phyloP scores from a whole-genome alignment of 2,329 filamentous ascomycete species.

The Penicillium sp. region DNA sequence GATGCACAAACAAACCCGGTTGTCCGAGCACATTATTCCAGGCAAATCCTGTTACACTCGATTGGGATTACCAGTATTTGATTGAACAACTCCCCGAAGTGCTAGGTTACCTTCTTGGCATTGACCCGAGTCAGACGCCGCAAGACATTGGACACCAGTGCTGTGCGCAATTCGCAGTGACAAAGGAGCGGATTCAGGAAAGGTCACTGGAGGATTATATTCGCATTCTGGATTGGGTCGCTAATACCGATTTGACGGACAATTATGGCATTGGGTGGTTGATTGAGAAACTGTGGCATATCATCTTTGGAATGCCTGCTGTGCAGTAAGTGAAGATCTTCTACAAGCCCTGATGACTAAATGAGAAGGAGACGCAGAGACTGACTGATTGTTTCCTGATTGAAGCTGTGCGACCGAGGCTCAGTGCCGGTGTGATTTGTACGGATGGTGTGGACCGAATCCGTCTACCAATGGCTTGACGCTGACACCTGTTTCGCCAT shows the following conservation, averaged over 20 bases:
- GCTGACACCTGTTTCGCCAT: slow-evolving; percentile 1
- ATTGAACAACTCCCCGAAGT: neutral
- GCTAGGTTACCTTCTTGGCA: neutral
- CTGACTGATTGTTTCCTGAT: too few species aligned
- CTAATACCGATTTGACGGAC: slow-evolving; percentile 14
- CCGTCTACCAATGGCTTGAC: neutral
- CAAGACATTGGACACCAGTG: slow-evolving; percentile 28
- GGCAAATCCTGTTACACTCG: neutral
- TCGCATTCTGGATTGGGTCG: slow-evolving; percentile 29
- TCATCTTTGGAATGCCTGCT: slow-evolving; percentile 14
- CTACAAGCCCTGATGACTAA: neutral
- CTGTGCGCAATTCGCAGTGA: slow-evolving; percentile 33
- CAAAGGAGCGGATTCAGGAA: slow-evolving; percentile 24
- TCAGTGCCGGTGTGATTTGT: slow-evolving; percentile 14
- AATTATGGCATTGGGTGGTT: slow-evolving; percentile 15
- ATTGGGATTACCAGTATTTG: neutral
- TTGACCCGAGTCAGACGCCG: slow-evolving; percentile 15
- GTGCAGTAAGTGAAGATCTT: slow-evolving; percentile 9
- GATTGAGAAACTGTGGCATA: slow-evolving; percentile 17
- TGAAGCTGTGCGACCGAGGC: slow-evolving; percentile 7
- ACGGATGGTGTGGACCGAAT: slow-evolving; percentile 13
- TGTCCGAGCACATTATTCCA: slow-evolving; percentile 37
- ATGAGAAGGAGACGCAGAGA: neutral
- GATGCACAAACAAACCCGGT: slow-evolving; percentile 32
- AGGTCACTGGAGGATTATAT: slow-evolving; percentile 27